Evolutionary conservation across 2,329 filamentous ascomycete genomes (phyloP).

Genomic region (Fusarium odoratissimum): DNA sequence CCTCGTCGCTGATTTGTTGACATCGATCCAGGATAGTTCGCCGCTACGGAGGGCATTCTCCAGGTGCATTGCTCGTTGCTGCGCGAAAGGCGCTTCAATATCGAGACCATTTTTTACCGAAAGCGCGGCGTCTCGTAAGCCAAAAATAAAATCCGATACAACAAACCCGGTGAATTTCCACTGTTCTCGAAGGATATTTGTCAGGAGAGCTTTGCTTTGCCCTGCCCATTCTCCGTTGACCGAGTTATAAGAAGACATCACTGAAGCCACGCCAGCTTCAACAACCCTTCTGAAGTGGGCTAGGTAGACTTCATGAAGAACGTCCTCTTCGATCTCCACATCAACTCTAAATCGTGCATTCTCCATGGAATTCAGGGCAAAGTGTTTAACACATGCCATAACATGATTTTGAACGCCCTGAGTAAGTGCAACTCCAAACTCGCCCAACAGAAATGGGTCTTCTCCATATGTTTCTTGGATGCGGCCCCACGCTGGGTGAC

Average conservation of each 20-base stretch:
- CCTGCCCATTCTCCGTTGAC: slow-evolving; percentile 36
- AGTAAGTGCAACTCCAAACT: slow-evolving; percentile 31
- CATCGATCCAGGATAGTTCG: neutral
- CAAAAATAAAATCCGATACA: slow-evolving; percentile 36
- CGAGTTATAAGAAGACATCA: slow-evolving; percentile 40
- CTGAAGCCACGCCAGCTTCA: slow-evolving; percentile 24
- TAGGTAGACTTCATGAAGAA: slow-evolving; percentile 38
- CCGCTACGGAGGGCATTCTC: slow-evolving; percentile 1
- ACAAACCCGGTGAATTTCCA: slow-evolving; percentile 36
- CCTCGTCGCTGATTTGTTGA: slow-evolving; percentile 3
- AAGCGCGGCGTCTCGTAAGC: slow-evolving; percentile 17
- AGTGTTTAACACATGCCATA: slow-evolving; percentile 43
- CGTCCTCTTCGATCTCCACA: slow-evolving; percentile 26
- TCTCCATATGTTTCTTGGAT: slow-evolving; percentile 42
- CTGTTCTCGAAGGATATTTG: slow-evolving; percentile 27
- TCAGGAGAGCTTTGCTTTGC: slow-evolving; percentile 32
- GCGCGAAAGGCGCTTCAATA: slow-evolving; percentile 36
- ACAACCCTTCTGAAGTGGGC: slow-evolving; percentile 33
- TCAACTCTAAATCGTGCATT: slow-evolving; percentile 39
- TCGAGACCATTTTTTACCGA: slow-evolving; percentile 38
- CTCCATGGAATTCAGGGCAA: slow-evolving; percentile 42
- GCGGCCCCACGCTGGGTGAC: slow-evolving; percentile 41
- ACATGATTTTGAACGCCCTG: slow-evolving; percentile 34
- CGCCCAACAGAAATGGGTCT: slow-evolving; percentile 35
- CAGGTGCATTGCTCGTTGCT: slow-evolving; percentile 14